A percentile compares a stretch with the other conserved stretches of the same genome.
These are phyloP conservation scores for Jatropha podagrica DNA, from an alignment of 441 rosid species.

Conservation along the genomic window DNA sequence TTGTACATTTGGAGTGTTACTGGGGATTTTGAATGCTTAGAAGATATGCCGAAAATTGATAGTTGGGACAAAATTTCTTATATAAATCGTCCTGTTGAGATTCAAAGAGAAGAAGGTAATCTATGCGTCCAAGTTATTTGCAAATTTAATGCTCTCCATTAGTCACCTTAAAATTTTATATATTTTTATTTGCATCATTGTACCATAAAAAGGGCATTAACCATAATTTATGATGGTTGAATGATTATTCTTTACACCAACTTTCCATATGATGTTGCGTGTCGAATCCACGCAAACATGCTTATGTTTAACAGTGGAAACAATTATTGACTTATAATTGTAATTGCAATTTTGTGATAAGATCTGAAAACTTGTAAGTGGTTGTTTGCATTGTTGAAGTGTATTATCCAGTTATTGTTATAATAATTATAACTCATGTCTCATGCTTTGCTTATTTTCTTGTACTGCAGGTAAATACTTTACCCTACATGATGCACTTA, in stretches of 20 bases:
- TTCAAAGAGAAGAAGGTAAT: constrained; percentile 69
- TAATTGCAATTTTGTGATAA: neutral
- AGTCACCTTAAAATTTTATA: neutral
- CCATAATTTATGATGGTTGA: neutral
- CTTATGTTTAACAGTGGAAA: neutral
- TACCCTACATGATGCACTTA: constrained; percentile 63
- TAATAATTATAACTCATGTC: neutral
- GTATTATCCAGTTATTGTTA: neutral
- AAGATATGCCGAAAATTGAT: constrained; percentile 59
- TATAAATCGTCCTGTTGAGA: constrained; percentile 72
- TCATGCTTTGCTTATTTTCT: neutral
- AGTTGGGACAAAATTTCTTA: constrained; percentile 85
- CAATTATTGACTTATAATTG: neutral
- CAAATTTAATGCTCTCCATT: neutral
- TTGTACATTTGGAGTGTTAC: constrained; percentile 58
- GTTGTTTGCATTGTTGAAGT: neutral
- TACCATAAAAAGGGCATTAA: neutral
- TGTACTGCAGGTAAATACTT: constrained; percentile 63
- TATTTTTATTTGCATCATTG: neutral
- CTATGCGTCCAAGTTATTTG: neutral
- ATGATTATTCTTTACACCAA: neutral
- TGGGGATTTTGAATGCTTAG: constrained; percentile 66
- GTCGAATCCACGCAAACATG: neutral
- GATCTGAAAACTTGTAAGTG: neutral
- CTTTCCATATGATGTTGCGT: neutral